Evolutionary conservation across 139 green algal species (phyloP).

Genomic region (Coccomyxa sp.): DNA sequence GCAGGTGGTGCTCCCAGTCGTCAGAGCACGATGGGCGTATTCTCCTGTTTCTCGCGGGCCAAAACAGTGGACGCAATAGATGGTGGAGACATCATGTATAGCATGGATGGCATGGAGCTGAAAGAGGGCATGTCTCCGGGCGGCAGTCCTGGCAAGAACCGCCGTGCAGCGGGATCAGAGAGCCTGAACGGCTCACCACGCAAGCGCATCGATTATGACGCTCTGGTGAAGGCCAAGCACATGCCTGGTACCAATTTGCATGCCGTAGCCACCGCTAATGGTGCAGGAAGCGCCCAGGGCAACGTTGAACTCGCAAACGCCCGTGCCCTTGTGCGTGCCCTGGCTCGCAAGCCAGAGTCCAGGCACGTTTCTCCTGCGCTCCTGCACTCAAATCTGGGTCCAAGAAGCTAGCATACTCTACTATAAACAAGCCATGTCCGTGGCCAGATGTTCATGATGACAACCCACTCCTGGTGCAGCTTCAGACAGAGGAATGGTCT

Average conservation of each 20-base stretch:
- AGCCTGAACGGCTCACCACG: not conserved
- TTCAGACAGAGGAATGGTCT: no score
- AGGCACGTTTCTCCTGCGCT: not conserved
- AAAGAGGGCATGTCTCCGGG: not conserved
- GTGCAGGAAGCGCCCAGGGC: not conserved
- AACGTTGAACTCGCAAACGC: not conserved
- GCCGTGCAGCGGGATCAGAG: not conserved
- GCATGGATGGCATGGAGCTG: not conserved
- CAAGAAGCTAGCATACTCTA: no score
- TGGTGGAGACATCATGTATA: not conserved
- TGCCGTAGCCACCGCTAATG: not conserved
- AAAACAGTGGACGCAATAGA: not conserved
- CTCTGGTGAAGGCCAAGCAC: not conserved
- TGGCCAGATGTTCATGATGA: no score
- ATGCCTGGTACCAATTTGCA: not conserved
- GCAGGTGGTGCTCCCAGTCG: no score
- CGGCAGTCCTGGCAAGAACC: not conserved
- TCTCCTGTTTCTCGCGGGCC: not conserved
- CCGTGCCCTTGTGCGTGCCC: not conserved
- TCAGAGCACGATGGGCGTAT: not conserved
- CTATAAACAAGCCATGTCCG: no score
- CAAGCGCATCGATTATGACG: not conserved
- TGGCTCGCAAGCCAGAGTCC: slow-evolving; percentile 4
- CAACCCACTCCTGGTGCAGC: no score
- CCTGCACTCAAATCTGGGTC: no score